Conservation (phyloP, 2,329 filamentous ascomycete genomes). For the Botrytis fabae region DNA sequence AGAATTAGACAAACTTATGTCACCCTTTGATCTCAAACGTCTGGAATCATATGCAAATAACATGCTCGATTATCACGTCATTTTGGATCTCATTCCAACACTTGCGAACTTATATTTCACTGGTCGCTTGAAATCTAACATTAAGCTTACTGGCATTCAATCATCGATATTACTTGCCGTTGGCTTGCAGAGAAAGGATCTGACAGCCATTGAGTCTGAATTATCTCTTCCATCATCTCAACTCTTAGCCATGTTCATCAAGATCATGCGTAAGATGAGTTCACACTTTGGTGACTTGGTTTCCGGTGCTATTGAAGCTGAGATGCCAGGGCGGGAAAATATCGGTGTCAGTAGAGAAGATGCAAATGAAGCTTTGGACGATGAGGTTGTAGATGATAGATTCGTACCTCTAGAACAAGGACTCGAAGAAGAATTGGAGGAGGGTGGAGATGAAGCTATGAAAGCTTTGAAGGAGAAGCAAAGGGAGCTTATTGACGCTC, state of each 20-base stretch:
- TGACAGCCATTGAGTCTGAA: constrained; percentile 79
- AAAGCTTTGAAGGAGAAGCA: constrained; percentile 74
- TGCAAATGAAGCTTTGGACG: constrained; percentile 65
- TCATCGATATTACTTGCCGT: constrained; percentile 85
- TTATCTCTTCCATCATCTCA: constrained; percentile 72
- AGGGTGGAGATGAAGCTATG: constrained; percentile 76
- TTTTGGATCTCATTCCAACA: constrained; percentile 84
- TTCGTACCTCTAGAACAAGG: constrained; percentile 70
- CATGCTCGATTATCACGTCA: constrained; percentile 96
- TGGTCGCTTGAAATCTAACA: constrained; percentile 64
- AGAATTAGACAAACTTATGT: constrained; percentile 76
- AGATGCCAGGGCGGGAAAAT: constrained; percentile 59
- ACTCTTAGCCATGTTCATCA: constrained; percentile 94
- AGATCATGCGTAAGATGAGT: constrained; percentile 86
- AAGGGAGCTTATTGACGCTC: constrained; percentile 82
- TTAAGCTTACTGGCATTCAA: constrained; percentile 80
- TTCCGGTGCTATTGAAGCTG: constrained; percentile 68
- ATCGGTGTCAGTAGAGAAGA: constrained; percentile 60
- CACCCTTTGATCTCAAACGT: constrained; percentile 92
- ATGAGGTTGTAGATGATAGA: constrained; percentile 63
- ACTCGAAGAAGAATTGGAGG: constrained; percentile 79
- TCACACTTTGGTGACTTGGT: constrained; percentile 74
- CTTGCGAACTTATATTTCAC: constrained; percentile 85
- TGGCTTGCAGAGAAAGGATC: constrained; percentile 84
- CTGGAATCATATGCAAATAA: constrained; percentile 95